phyloP scores from a whole-genome alignment of 805 yeast genomes.

The Torulaspora delbrueckii region DNA sequence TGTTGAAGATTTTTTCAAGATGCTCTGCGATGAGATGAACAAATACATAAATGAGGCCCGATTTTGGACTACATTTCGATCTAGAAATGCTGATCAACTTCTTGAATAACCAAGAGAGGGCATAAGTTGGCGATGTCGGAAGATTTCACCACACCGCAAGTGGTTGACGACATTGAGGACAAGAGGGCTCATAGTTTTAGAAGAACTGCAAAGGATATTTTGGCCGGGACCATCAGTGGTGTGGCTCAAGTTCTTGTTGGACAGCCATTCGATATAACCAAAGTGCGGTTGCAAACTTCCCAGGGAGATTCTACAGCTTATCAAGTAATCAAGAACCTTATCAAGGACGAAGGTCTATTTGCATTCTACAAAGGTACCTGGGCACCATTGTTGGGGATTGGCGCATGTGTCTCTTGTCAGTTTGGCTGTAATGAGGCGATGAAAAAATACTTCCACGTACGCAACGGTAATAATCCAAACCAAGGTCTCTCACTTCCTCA shows the following conservation, averaged over 20 bases:
- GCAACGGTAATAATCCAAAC: conserved; percentile 35
- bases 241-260: conserved; percentile 93
- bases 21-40: background rate
- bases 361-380: conserved; percentile 93
- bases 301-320: conserved; percentile 64
- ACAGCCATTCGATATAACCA: conserved; percentile 93
- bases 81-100: too few relatives aligned
- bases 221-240: conserved; percentile 94
- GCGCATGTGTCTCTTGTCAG: conserved; percentile 95
- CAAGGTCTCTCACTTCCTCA: conserved; percentile 44
- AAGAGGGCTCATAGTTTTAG: conserved; percentile 19
- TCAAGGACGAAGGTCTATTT: conserved; percentile 72
- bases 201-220: conserved; percentile 62
- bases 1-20: background rate
- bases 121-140: conserved; percentile 14
- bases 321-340: conserved; percentile 69
- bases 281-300: conserved; percentile 87
- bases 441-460: conserved; percentile 67
- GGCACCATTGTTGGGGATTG: conserved; percentile 93
- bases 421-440: conserved; percentile 91
- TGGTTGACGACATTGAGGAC: conserved; percentile 14
- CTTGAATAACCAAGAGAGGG: background rate
- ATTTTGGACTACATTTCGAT: background rate
- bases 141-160: conserved; percentile 18
- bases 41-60: background rate